A percentile compares a stretch with the other conserved stretches of the same genome.
Evolutionary conservation across 805 yeast genomes (phyloP).

Genomic region (Saturnispora mendoncae): DNA sequence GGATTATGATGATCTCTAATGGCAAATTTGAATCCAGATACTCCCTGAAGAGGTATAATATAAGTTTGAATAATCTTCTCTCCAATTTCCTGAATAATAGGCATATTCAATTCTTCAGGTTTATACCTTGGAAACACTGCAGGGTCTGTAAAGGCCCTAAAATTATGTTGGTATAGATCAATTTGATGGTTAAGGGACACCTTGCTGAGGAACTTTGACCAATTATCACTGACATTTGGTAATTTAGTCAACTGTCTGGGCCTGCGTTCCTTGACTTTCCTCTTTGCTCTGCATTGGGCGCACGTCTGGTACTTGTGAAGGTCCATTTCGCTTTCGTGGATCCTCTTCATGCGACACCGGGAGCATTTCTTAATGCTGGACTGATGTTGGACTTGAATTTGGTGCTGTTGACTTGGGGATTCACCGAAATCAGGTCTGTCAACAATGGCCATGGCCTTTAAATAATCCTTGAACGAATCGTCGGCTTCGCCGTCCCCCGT

Average conservation of each 20-base stretch:
- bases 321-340: slow-evolving; percentile 26
- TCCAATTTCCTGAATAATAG: slow-evolving; percentile 29
- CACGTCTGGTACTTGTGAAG: slow-evolving; percentile 36
- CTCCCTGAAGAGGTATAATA: slow-evolving; percentile 32
- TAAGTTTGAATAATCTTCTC: slow-evolving; percentile 30
- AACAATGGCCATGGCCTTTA: slow-evolving; percentile 12
- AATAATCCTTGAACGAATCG: slow-evolving; percentile 15
- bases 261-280: slow-evolving; percentile 29
- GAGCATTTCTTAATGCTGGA: slow-evolving; percentile 32
- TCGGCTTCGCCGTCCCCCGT: slow-evolving; percentile 3
- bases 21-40: slow-evolving; percentile 36
- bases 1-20: slow-evolving; percentile 38
- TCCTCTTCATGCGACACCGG: slow-evolving; percentile 35
- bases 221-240: slow-evolving; percentile 31
- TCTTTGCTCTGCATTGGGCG: slow-evolving; percentile 31
- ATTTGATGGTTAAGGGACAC: slow-evolving; percentile 28
- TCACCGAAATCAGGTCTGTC: background rate
- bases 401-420: background rate
- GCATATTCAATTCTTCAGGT: slow-evolving; percentile 25
- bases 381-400: background rate
- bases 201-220: slow-evolving; percentile 26
- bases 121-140: slow-evolving; percentile 29
- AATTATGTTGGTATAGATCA: slow-evolving; percentile 32
- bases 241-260: slow-evolving; percentile 24
- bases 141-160: slow-evolving; percentile 27